Percentiles rank a stretch among this genome's conserved stretches.
These are phyloP conservation scores for Cladosporium sp. DNA, from an alignment of 2,329 filamentous ascomycete species.

Conservation along the genomic window DNA sequence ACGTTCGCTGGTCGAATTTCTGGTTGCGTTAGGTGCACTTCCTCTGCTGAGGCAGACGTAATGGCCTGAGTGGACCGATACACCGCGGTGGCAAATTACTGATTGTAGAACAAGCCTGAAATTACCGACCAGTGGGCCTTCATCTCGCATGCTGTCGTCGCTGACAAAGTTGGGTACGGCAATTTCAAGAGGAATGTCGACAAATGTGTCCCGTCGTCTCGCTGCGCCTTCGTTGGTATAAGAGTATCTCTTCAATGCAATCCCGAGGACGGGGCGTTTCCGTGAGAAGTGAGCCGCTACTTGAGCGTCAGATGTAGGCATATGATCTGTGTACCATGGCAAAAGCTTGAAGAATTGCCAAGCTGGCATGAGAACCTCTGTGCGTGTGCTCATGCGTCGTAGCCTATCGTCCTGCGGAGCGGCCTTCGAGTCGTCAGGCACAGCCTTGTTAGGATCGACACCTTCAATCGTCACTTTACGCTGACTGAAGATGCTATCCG, in stretches of 20 bases:
- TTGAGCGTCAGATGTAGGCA: slow-evolving; percentile 68
- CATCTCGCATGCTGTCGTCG: slow-evolving; percentile 68
- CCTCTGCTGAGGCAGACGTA: slow-evolving; percentile 85
- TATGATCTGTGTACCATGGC: slow-evolving; percentile 80
- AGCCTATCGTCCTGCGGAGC: slow-evolving; percentile 32
- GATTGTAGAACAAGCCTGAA: slow-evolving; percentile 93
- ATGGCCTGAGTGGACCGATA: slow-evolving; percentile 83
- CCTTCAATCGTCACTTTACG: slow-evolving; percentile 38
- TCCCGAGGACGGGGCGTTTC: slow-evolving; percentile 80
- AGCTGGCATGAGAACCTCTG: slow-evolving; percentile 90
- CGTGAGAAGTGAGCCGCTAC: slow-evolving; percentile 86
- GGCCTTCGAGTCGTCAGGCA: slow-evolving; percentile 1
- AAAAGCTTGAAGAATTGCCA: slow-evolving; percentile 97
- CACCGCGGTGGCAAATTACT: slow-evolving; percentile 86
- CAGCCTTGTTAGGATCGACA: slow-evolving; percentile 44
- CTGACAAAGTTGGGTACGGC: slow-evolving; percentile 85
- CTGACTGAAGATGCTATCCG: slow-evolving; percentile 53
- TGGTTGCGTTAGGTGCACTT: slow-evolving; percentile 48
- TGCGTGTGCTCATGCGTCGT: slow-evolving; percentile 46
- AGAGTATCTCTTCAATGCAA: slow-evolving; percentile 88
- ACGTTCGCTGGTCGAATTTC: slow-evolving; percentile 52
- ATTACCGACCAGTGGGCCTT: slow-evolving; percentile 72
- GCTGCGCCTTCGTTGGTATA: slow-evolving; percentile 70
- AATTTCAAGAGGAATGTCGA: slow-evolving; percentile 89
- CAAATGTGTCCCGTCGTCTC: slow-evolving; percentile 72